Base-by-base conservation (phyloP, 1,139 yeast species). In the Arxiozyma telluris region DNA sequence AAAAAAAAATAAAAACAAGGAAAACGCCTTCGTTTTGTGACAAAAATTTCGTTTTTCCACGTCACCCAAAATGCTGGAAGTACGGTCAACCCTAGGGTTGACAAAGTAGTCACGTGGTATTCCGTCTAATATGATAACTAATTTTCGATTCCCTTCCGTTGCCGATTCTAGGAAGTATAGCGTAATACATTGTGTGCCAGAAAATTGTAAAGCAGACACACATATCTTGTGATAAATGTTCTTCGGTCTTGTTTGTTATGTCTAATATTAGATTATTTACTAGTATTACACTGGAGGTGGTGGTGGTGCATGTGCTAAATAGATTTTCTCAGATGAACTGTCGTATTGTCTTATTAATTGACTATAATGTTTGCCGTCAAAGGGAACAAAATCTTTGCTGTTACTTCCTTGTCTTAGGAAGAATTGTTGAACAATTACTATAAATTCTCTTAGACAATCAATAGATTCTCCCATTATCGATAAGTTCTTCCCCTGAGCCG, bases 401-500 rank as follows among this genome's bases (percentile, higher is more conserved):
- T 34, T 34, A 34, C n/a, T 34, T 34, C n/a, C 39, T 44, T 64
- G 44, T 42, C 70, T 59, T 54, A 61, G 64, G 51, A 57, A 67
- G 51, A 63, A 64, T 23, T 61, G 57, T 53, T 67, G 70, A 1
- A 66, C 60, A n/a, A 65, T 57, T 12, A 60, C 65, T 1, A 69
- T 58, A 15, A 72, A 54, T 53, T 72, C 76, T 0, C 67, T 61
- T 1, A 71, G 57, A 58, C 75, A 71, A 55, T 72, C 75, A 11
- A 72, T 53, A 0, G 75, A 69, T 57, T 73, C 76, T 4, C 73
- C 71, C 63, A 73, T 67, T 43, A 73, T 71, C 53, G 74, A 71
- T 49, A 71, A 56, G 53, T 73, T 73, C 55, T 69, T 71, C 21
- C 66, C 67, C 8, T 64, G 60, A 46, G 68, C 64, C 23, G 65